Percentiles rank a stretch among this genome's conserved stretches.
These are phyloP conservation scores for Sporothrix protearum DNA, from an alignment of 2,329 filamentous ascomycete genomes.

Conservation along the genomic window DNA sequence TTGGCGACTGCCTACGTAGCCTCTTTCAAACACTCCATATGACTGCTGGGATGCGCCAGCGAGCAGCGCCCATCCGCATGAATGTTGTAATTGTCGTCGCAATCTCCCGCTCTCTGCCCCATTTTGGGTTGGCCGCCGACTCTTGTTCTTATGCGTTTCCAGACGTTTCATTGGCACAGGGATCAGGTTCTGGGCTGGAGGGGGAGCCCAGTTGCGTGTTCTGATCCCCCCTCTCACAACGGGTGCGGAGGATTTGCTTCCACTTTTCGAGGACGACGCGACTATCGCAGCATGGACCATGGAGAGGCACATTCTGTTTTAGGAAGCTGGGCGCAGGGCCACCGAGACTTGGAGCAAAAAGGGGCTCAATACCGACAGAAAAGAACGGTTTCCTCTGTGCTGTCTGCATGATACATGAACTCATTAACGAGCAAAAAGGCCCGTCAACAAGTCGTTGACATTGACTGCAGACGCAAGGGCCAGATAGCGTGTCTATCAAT, in stretches of 20 bases:
- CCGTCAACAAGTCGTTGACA: not conserved
- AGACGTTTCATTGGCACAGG: constrained; percentile 21
- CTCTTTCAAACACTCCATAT: not conserved
- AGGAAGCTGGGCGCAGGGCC: constrained; percentile 26
- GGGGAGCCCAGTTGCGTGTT: not conserved
- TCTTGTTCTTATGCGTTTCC: constrained; percentile 17
- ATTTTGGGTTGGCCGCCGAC: constrained; percentile 7
- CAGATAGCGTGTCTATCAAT: not conserved
- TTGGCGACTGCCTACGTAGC: constrained; percentile 7
- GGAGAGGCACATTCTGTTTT: constrained; percentile 23
- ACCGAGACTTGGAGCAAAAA: not conserved
- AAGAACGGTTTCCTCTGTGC: not conserved
- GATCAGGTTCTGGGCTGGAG: constrained; percentile 1
- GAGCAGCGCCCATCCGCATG: constrained; percentile 12
- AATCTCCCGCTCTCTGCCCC: constrained; percentile 11
- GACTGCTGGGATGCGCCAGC: constrained; percentile 1
- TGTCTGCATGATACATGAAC: not conserved
- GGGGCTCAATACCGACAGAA: not conserved
- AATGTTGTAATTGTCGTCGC: constrained; percentile 19
- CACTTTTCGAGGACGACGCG: constrained; percentile 2
- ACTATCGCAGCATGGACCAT: not conserved
- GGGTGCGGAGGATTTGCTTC: constrained; percentile 8
- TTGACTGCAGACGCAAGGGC: not conserved
- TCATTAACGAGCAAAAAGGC: not conserved
- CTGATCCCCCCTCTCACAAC: not conserved